These are phyloP conservation scores for Xylaria digitata DNA, from an alignment of 2,329 filamentous ascomycete species.

Conservation along the genomic window DNA sequence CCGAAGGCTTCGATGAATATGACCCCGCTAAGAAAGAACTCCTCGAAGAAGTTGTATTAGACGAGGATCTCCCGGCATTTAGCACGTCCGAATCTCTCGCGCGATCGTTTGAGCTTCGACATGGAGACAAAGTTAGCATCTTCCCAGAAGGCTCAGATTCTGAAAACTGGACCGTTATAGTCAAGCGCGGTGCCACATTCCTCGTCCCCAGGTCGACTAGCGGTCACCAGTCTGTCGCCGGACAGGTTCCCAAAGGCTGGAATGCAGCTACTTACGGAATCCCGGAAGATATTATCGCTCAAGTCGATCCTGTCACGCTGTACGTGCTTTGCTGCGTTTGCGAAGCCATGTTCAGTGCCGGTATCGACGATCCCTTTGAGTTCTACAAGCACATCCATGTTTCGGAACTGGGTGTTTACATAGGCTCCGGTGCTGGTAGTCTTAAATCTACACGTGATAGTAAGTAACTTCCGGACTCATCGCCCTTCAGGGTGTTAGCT, in stretches of 20 bases:
- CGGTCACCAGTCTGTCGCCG: conserved; percentile 96
- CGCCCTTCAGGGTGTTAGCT: conserved; percentile 51
- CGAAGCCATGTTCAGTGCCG: conserved; percentile 87
- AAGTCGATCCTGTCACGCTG: conserved; percentile 95
- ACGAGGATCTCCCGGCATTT: conserved; percentile 96
- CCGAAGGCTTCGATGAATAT: conserved; percentile 95
- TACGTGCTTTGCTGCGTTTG: conserved; percentile 94
- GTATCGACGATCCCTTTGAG: conserved; percentile 99
- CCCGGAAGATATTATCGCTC: conserved; percentile 95
- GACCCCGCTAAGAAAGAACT: conserved; percentile 98
- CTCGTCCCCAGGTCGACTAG: conserved; percentile 96
- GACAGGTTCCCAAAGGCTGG: conserved; percentile 97
- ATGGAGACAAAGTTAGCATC: conserved; percentile 95
- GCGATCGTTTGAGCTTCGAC: conserved; percentile 95
- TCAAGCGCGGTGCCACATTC: conserved; percentile 94
- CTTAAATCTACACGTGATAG: conserved; percentile 47
- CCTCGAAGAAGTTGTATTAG: conserved; percentile 95
- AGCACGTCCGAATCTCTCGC: conserved; percentile 97
- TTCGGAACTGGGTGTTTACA: conserved; percentile 96
- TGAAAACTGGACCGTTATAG: conserved; percentile 90
- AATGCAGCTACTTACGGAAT: conserved; percentile 95
- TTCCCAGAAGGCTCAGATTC: conserved; percentile 89
- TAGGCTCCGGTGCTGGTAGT: conserved; percentile 98
- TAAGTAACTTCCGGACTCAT: conserved; percentile 17
- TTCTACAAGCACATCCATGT: conserved; percentile 99